Evolutionary conservation across 2,329 filamentous ascomycete species (phyloP), one percentile per base, ranked within the genome.

Genomic region (Monosporascus sp.): DNA sequence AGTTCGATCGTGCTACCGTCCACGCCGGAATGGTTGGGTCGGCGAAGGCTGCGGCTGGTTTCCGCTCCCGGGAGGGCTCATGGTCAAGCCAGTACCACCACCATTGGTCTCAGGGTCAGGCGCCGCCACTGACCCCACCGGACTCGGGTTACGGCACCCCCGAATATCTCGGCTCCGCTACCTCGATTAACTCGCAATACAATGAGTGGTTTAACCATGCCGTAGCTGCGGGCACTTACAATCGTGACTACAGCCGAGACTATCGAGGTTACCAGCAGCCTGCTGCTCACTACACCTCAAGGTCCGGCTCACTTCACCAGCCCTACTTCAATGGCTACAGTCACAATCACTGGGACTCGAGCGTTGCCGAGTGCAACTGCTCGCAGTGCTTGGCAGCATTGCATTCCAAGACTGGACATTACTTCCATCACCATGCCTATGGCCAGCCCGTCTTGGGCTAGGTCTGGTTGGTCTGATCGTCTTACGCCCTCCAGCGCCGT

Each of bases 121-220:
- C 75, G 48, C 79, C 79, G 7, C 79, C 79, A 6, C 68, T 84
- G 53, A 84, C 81, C 0, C 81, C 81, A 2, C 81, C 81, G 1
- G 81, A 84, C 57, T 84, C 81, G 20, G 81, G 81, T 6, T 84
- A 84, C 53, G 80, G 80, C 44, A 85, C 81, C 0, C 81, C 81
- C 5, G 81, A 84, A 60, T 81, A 83, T 57, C 70, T 74, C 48
- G 76, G 78, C 65, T 82, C 80, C 43, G 78, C 80, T 4, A 74
- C 79, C 0, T 78, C 79, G 1, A 73, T 74, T 58, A 82, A 82
- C 52, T 71, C 75, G 22, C 78, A 74, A 37, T 84, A 84, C 66
- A 78, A 80, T 26, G 81, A 84, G 44, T 84, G 78, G 78, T 82
- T 84, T 51, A 71, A 72, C 58, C 65, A 72, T 7, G 70, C 70